Evolutionary conservation across 1,284 basidiomycete species (phyloP).

Genomic region (Gomphus bonarii): DNA sequence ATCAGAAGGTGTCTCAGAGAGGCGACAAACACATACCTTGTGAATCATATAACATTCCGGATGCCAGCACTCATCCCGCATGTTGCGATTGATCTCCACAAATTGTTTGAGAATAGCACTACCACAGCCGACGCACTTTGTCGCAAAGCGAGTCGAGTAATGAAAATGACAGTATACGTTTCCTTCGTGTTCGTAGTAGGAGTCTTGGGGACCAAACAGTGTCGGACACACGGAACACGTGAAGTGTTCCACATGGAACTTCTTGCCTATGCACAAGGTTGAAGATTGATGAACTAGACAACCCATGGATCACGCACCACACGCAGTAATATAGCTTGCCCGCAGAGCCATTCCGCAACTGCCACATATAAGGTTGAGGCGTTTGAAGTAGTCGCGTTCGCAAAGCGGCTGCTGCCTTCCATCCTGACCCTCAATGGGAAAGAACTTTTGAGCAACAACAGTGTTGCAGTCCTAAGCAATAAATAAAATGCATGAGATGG

Average conservation of each 20-base stretch:
- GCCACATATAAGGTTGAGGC: conserved; percentile 92
- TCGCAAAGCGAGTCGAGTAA: conserved; percentile 96
- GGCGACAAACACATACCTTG: conserved; percentile 48
- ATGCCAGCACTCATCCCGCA: conserved; percentile 99
- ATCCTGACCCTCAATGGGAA: conserved; percentile 86
- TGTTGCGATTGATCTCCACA: conserved; percentile 98
- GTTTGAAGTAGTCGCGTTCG: conserved; percentile 95
- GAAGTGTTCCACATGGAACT: conserved; percentile 99
- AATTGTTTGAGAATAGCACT: conserved; percentile 99
- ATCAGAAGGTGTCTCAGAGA: conserved; percentile 31
- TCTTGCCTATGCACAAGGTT: conserved; percentile 61
- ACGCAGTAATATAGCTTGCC: conserved; percentile 98
- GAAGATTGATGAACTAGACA: conserved; percentile 13
- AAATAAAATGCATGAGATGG: conserved; percentile 12
- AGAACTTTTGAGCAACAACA: conserved; percentile 97
- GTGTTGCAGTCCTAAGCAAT: conserved; percentile 80
- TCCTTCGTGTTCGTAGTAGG: conserved; percentile 96
- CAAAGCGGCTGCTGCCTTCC: conserved; percentile 88
- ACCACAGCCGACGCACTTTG: conserved; percentile 95
- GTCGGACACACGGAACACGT: conserved; percentile 96
- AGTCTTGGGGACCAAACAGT: conserved; percentile 95
- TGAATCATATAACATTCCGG: conserved; percentile 99
- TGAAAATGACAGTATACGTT: conserved; percentile 97
- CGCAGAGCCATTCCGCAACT: conserved; percentile 91
- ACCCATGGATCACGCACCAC: conserved; percentile 23